These are phyloP conservation scores for Venturia pyrina DNA, from an alignment of 2,329 filamentous ascomycete species.

Conservation along the genomic window DNA sequence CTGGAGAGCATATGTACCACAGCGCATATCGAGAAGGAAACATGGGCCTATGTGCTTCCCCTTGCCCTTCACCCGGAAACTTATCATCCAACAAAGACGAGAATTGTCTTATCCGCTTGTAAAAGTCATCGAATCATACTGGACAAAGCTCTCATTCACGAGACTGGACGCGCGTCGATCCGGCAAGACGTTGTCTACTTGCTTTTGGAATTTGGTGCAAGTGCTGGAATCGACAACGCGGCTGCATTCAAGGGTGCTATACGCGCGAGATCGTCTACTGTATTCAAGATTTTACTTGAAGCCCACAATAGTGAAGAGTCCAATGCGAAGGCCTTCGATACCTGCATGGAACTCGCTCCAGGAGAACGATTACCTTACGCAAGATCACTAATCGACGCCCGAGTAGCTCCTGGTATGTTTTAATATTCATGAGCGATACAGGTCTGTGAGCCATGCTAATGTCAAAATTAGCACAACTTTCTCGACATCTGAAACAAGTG, in stretches of 20 bases:
- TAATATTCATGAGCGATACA: too few species aligned
- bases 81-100: neutral
- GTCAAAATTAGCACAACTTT: neutral
- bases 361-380: neutral
- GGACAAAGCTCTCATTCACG: slow-evolving; percentile 5
- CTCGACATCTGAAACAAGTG: slow-evolving; percentile 2
- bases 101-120: neutral
- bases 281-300: neutral
- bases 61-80: neutral
- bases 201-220: slow-evolving; percentile 1
- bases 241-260: neutral
- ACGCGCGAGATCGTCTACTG: neutral
- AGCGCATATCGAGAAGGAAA: neutral
- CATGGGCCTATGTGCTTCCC: neutral
- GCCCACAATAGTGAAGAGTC: neutral
- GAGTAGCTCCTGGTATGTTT: neutral
- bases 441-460: neutral
- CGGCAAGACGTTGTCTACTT: neutral
- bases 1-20: slow-evolving; percentile 1
- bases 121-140: neutral
- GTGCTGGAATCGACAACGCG: neutral
- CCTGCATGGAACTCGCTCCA: neutral
- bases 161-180: slow-evolving; percentile 1
- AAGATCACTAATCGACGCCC: neutral
- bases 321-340: neutral